Percentiles rank a stretch among this genome's conserved stretches.
Evolutionary conservation across 2,329 filamentous ascomycete genomes (phyloP).

Genomic region (Teratosphaeria destructans): DNA sequence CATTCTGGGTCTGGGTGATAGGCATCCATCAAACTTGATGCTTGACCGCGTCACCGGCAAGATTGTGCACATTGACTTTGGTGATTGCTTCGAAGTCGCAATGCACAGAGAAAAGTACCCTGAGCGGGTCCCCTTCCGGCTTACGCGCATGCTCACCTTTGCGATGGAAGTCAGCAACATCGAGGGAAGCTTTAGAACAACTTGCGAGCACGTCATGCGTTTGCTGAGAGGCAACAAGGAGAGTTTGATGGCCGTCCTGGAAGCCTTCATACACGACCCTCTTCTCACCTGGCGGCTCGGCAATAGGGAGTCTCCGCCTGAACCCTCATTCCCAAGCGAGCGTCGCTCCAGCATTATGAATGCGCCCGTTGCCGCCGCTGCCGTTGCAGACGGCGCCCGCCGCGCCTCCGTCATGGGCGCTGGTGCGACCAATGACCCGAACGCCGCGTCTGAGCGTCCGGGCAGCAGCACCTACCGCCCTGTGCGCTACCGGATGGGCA

Average conservation of each 20-base stretch:
- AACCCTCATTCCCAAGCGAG: slow-evolving; percentile 50
- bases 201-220: slow-evolving; percentile 96
- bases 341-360: slow-evolving; percentile 50
- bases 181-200: slow-evolving; percentile 95
- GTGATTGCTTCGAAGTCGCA: slow-evolving; percentile 97
- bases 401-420: slow-evolving; percentile 23
- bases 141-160: slow-evolving; percentile 98
- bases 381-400: slow-evolving; percentile 15
- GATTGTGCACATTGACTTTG: slow-evolving; percentile 98
- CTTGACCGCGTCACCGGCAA: slow-evolving; percentile 92
- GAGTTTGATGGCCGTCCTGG: slow-evolving; percentile 92
- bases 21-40: slow-evolving; percentile 96
- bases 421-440: slow-evolving; percentile 8
- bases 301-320: slow-evolving; percentile 49
- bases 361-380: slow-evolving; percentile 9
- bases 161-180: slow-evolving; percentile 99
- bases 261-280: slow-evolving; percentile 99
- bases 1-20: slow-evolving; percentile 89
- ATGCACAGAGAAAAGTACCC: slow-evolving; percentile 99
- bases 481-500: slow-evolving; percentile 15
- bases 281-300: slow-evolving; percentile 89
- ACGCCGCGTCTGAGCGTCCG: slow-evolving; percentile 15
- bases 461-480: slow-evolving; percentile 20
- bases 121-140: slow-evolving; percentile 90
- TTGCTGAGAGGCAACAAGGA: slow-evolving; percentile 96